Base-by-base conservation (phyloP, 75 land plant genomes). In the Gnetum montanum region DNA sequence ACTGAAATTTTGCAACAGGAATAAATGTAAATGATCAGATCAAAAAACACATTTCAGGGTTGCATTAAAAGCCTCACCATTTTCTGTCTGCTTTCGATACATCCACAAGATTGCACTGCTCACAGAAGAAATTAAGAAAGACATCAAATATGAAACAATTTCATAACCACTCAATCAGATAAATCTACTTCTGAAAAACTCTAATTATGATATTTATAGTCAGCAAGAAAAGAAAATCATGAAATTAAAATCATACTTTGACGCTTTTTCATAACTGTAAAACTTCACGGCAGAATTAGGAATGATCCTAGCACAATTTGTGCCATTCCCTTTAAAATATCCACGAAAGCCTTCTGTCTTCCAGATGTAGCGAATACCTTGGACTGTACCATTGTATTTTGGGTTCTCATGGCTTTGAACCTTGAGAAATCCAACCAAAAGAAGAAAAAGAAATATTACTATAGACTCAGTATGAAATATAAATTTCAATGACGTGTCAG, bases 351-450 rank as follows among this genome's bases (percentile, higher is more conserved):
- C 92, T 69, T 90, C 96, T 44, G 76, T 68, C 55, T 43, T 64
- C 96, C 96, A 86, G 37, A 90, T 86, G 61, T 84, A 79, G 50
- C 73, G 80, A 55, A 90, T 54, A 45, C 96, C 96, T 59, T 87
- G 88, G 40, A 87, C 38, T 47, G 37, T 73, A 10, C 76, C 76
- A 70, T 51, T 73, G 43, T 73, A 73, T 36, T 47, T 70, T 2
- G 76, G 74, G 52, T 71, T 71, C 2, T 20, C 50, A 10, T 66
- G 54, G 45, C 57, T 73, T 62, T 73, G 76, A 26, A 73, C 76
- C 75, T 72, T 53, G 37, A 46, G 31, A 36, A 33, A n/a, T 25
- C 2, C 15, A 31, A n/a, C n/a, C 0, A 47, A 25, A 48, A 48
- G 13, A 22, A 11, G 27, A 48, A 25, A 12, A 15, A 48, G 13